Conservation (phyloP, 306 rosid species). For the Vigna trinervia region DNA sequence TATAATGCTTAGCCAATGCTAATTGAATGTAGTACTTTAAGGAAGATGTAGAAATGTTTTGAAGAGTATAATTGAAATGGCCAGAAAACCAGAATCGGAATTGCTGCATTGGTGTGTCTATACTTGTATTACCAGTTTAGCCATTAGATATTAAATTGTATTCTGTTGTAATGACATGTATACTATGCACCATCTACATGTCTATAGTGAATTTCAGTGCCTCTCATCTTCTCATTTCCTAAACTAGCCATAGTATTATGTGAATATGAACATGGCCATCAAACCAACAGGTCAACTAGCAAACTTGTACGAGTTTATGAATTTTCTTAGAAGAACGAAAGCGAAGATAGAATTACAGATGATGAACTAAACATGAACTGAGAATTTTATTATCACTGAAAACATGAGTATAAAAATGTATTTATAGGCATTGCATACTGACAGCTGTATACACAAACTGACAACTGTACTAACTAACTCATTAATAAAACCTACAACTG, state of each 20-base stretch:
- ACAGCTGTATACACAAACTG: too few relatives aligned
- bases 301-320: too few relatives aligned
- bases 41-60: not conserved
- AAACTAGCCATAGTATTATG: not conserved
- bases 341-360: too few relatives aligned
- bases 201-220: not conserved
- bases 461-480: too few relatives aligned
- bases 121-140: not conserved
- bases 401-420: too few relatives aligned
- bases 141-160: conserved; percentile 19
- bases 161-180: not conserved
- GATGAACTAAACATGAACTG: too few relatives aligned
- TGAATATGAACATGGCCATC: too few relatives aligned
- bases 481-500: too few relatives aligned
- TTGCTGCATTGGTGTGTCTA: conserved; percentile 13
- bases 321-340: too few relatives aligned
- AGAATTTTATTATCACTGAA: too few relatives aligned
- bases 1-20: not conserved
- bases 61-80: conserved; percentile 14
- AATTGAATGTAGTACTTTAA: conserved; percentile 15
- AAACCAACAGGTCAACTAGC: too few relatives aligned
- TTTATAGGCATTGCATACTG: too few relatives aligned
- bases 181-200: not conserved
- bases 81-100: not conserved
- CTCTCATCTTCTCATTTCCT: conserved; percentile 8